Percentiles rank a stretch among this genome's conserved stretches.
phyloP scores from a whole-genome alignment of 2,329 filamentous ascomycete species.

The Penicillium sp. region DNA sequence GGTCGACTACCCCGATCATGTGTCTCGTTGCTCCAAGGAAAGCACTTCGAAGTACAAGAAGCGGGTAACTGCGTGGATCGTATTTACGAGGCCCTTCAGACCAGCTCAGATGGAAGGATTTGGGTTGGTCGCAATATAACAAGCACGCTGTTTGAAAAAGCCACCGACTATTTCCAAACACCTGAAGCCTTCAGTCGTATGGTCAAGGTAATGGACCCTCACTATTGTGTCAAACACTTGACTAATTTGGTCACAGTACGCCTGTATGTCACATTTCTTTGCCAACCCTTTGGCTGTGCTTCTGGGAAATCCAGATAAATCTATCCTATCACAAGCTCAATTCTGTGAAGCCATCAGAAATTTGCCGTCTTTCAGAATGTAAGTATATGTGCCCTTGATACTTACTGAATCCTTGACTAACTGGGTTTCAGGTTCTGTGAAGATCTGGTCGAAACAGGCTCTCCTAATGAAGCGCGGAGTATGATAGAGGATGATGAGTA shows the following conservation, averaged over 20 bases:
- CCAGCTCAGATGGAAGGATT: slow-evolving; percentile 37
- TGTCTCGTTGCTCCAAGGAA: slow-evolving; percentile 54
- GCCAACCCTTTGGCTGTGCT: slow-evolving; percentile 59
- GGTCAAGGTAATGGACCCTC: slow-evolving; percentile 44
- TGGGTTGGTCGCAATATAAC: slow-evolving; percentile 58
- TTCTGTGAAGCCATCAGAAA: slow-evolving; percentile 59
- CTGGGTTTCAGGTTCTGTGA: slow-evolving; percentile 39
- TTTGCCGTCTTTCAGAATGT: slow-evolving; percentile 57
- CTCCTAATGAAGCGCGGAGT: slow-evolving; percentile 38
- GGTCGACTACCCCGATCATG: slow-evolving; percentile 56
- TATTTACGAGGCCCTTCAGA: slow-evolving; percentile 43
- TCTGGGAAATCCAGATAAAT: slow-evolving; percentile 32
- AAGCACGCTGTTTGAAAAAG: slow-evolving; percentile 54
- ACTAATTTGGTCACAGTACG: slow-evolving; percentile 49
- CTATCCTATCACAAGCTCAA: slow-evolving; percentile 36
- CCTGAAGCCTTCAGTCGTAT: slow-evolving; percentile 56
- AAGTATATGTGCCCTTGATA: slow-evolving; percentile 4
- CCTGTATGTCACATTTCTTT: slow-evolving; percentile 65
- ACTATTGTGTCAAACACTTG: not conserved
- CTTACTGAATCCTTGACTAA: slow-evolving; percentile 10
- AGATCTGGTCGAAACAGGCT: slow-evolving; percentile 40
- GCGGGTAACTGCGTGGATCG: slow-evolving; percentile 49
- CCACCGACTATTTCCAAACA: slow-evolving; percentile 62
- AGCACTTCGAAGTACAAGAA: slow-evolving; percentile 55
- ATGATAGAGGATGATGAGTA: slow-evolving; percentile 53